Conservation (phyloP, 768 basidiomycete genomes). For the Fomitopsis serialis region DNA sequence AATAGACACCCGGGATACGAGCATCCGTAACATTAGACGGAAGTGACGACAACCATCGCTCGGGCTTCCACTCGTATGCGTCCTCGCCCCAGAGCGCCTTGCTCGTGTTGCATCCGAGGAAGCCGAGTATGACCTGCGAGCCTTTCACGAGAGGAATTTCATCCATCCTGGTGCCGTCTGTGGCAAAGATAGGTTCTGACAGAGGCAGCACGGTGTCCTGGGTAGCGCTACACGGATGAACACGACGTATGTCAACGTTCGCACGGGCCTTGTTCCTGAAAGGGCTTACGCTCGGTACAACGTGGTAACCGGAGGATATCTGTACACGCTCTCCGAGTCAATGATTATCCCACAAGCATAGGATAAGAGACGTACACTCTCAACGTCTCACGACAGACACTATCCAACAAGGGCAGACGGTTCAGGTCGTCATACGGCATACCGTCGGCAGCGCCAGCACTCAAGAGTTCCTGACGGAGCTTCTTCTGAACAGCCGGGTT, state of each 20-base stretch:
- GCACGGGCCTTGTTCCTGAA: background rate
- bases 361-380: constrained; percentile 32
- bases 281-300: constrained; percentile 4
- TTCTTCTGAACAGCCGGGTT: constrained; percentile 29
- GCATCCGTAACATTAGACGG: constrained; percentile 15
- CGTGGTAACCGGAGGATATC: constrained; percentile 3
- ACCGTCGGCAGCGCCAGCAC: constrained; percentile 25
- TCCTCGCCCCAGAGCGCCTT: constrained; percentile 56
- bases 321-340: background rate
- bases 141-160: constrained; percentile 43
- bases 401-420: constrained; percentile 55
- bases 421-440: constrained; percentile 16
- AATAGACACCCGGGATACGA: constrained; percentile 16
- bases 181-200: constrained; percentile 37
- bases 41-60: constrained; percentile 47
- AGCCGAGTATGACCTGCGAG: constrained; percentile 36
- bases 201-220: constrained; percentile 58
- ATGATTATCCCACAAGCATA: no score
- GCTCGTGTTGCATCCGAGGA: constrained; percentile 46
- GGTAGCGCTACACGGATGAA: constrained; percentile 26
- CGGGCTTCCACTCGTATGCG: constrained; percentile 54
- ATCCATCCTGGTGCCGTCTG: constrained; percentile 32
- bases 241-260: background rate
- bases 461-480: constrained; percentile 16
- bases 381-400: constrained; percentile 52